Evolutionary conservation across 345 rosid species (phyloP).

Genomic region (Cardamine occulta): DNA sequence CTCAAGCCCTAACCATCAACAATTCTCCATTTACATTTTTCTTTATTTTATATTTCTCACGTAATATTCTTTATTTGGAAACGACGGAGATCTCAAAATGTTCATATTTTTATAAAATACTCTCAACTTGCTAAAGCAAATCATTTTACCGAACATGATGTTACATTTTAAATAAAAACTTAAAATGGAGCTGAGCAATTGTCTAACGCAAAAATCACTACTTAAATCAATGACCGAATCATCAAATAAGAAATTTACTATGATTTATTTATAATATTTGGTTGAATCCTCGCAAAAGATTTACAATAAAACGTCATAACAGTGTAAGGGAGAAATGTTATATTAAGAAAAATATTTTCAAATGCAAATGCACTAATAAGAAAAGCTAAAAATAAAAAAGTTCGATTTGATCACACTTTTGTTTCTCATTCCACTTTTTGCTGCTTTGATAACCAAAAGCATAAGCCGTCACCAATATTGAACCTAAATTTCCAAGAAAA

Average conservation of each 20-base stretch:
- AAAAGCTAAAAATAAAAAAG: background rate
- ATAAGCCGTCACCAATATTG: slow-evolving; percentile 26
- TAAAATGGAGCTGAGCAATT: background rate
- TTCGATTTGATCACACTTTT: slow-evolving; percentile 16
- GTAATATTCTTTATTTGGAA: slow-evolving; percentile 19
- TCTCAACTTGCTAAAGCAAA: background rate
- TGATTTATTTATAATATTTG: background rate
- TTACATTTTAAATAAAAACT: background rate
- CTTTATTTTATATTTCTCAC: background rate
- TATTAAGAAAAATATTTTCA: background rate
- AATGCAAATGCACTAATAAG: slow-evolving; percentile 1
- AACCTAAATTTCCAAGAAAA: slow-evolving; percentile 24
- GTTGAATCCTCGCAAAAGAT: background rate
- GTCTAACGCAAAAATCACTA: background rate
- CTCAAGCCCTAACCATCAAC: slow-evolving; percentile 30
- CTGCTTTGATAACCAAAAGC: slow-evolving; percentile 17
- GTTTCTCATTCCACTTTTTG: slow-evolving; percentile 13
- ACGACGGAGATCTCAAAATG: background rate
- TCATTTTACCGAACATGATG: background rate
- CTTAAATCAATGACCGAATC: background rate
- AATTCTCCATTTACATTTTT: background rate
- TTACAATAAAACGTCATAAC: background rate
- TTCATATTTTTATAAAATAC: slow-evolving; percentile 5
- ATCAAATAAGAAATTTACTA: background rate
- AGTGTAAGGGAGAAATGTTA: background rate